These are phyloP conservation scores for Tolypocladium ophioglossoides DNA, from an alignment of 2,329 filamentous ascomycete genomes.

Conservation along the genomic window DNA sequence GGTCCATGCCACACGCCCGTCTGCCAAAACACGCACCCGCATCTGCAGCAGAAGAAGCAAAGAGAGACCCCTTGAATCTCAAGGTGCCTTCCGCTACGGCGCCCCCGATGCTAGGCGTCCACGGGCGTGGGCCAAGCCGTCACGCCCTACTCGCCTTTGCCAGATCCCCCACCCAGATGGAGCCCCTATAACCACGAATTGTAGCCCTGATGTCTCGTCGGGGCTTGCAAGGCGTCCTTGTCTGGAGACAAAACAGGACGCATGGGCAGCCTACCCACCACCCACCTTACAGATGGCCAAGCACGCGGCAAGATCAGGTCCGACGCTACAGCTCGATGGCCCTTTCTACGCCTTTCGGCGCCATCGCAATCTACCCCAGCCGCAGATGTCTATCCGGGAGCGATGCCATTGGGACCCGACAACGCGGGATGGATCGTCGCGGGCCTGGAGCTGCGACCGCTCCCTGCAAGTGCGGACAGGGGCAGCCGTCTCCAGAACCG, in stretches of 20 bases:
- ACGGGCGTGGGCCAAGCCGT: background rate
- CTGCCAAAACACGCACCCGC: background rate
- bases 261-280: background rate
- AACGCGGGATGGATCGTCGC: too few relatives aligned
- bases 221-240: background rate
- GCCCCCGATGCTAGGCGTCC: background rate
- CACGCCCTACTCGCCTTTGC: background rate
- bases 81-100: background rate
- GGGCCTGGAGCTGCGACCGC: background rate
- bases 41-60: background rate
- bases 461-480: background rate
- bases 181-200: background rate
- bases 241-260: background rate
- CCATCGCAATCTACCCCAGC: background rate
- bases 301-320: background rate
- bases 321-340: background rate
- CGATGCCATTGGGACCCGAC: background rate
- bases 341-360: background rate
- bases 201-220: background rate
- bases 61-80: background rate
- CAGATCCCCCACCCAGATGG: background rate
- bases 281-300: background rate
- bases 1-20: background rate
- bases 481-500: background rate
- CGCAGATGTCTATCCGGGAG: background rate